Evolutionary conservation across 2,329 filamentous ascomycete species (phyloP).

Genomic region (Colletotrichum brevisporum): DNA sequence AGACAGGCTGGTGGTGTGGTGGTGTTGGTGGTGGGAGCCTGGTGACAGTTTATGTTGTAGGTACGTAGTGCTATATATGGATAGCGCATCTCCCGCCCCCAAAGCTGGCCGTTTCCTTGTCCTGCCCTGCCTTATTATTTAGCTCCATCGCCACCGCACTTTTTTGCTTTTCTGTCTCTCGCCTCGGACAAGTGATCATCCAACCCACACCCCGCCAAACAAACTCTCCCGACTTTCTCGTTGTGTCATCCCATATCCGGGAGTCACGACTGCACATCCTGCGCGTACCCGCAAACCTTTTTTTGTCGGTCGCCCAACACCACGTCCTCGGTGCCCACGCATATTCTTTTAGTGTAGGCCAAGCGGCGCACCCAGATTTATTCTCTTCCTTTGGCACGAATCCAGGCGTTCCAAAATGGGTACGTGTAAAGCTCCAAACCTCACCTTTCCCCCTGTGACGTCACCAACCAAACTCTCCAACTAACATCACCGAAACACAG

Average conservation of each 20-base stretch:
- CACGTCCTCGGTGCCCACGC: background rate
- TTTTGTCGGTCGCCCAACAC: background rate
- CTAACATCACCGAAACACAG: slow-evolving; percentile 13
- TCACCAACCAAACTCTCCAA: slow-evolving; percentile 1
- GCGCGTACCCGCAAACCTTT: slow-evolving; percentile 17
- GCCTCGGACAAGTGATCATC: slow-evolving; percentile 15
- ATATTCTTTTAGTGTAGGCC: slow-evolving; percentile 24
- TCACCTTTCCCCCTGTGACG: background rate
- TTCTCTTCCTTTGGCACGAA: slow-evolving; percentile 12
- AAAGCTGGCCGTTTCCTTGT: background rate
- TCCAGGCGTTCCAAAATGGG: slow-evolving; percentile 39
- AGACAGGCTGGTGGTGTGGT: slow-evolving; percentile 6
- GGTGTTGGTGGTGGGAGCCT: slow-evolving; percentile 1
- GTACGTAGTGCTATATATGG: slow-evolving; percentile 27
- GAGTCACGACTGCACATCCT: slow-evolving; percentile 2
- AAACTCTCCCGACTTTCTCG: slow-evolving; percentile 3
- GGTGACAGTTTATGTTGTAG: slow-evolving; percentile 10
- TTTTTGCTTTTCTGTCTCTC: slow-evolving; percentile 9
- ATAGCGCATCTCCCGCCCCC: slow-evolving; percentile 30
- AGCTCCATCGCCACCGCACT: slow-evolving; percentile 22
- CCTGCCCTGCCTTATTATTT: slow-evolving; percentile 18
- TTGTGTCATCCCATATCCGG: slow-evolving; percentile 16
- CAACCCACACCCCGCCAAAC: slow-evolving; percentile 10
- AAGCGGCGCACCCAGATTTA: slow-evolving; percentile 23
- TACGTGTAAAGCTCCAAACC: slow-evolving; percentile 24